Evolutionary conservation across 768 basidiomycete species (phyloP), one percentile per base, ranked within the genome.

Genomic region (Agrocybe chaxingu): DNA sequence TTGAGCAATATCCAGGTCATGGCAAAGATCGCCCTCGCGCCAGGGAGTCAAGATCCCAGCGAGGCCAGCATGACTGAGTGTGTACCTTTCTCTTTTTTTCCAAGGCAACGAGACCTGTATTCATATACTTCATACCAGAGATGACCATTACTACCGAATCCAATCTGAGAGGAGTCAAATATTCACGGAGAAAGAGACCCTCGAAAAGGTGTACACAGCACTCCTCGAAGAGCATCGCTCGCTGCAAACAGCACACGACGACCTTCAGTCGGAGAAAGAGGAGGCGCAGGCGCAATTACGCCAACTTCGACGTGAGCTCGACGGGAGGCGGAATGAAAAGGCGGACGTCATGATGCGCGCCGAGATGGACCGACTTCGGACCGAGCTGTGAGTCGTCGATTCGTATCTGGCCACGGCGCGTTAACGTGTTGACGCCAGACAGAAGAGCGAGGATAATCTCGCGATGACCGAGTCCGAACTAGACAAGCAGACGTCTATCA

Each of bases 371-470:
- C 76, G 88, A 33, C 69, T 97, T 38, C 79, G 90, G 38, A 68
- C 74, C 3, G 93, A 94, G 53, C 76, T 98, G 94, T 97, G 71
- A 78, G 93, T 79, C 35, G 45, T 8, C 31, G 30, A 43, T 4
- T 44, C 16, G 45, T 34, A 32, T 46, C 19, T 47, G n/a, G 8
- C 42, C 18, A 35, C 11, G 16, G 16, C 38, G 53, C 45, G 47
- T 45, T 48, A 56, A 56, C 55, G 61, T 61, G 65, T 67, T 62
- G 48, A 61, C 64, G 56, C 55, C 69, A 95, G 93, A 58, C 89
- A 91, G 72, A 96, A 91, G 77, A 93, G 90, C 62, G 95, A 97
- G 70, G 94, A 98, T 52, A 89, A 89, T 61, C 76, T 98, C 12
- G 86, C 84, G 12, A 77, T 87, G 63, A 77, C 88, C 2, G 93